phyloP scores from a whole-genome alignment of 129 eudicot species.

The Lactuca sativa region DNA sequence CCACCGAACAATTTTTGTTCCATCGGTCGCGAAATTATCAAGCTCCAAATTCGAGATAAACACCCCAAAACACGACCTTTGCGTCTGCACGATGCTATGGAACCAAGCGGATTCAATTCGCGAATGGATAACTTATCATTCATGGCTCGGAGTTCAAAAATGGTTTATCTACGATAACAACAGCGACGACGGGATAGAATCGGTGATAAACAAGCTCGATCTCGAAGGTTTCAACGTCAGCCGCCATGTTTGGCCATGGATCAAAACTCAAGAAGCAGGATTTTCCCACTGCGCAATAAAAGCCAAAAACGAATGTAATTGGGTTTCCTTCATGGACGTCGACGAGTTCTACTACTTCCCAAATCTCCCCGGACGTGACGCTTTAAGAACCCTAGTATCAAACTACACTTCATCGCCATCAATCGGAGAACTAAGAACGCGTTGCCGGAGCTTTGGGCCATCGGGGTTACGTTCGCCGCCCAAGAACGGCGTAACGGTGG shows the following conservation, averaged over 20 bases:
- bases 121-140: constrained; percentile 85
- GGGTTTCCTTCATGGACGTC: constrained; percentile 94
- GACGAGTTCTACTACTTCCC: constrained; percentile 90
- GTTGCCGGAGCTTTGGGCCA: constrained; percentile 89
- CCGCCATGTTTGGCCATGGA: constrained; percentile 95
- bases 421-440: constrained; percentile 78
- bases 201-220: constrained; percentile 60
- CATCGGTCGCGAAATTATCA: constrained; percentile 74
- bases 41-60: not conserved
- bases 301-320: constrained; percentile 67
- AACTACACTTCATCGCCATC: constrained; percentile 43
- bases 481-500: constrained; percentile 68
- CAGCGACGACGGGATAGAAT: constrained; percentile 69
- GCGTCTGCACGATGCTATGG: constrained; percentile 97
- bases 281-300: constrained; percentile 90
- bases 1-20: constrained; percentile 43
- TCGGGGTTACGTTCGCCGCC: constrained; percentile 75
- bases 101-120: constrained; percentile 80
- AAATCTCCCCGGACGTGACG: constrained; percentile 18
- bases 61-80: constrained; percentile 56
- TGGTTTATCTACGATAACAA: constrained; percentile 96
- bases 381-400: constrained; percentile 57
- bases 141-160: constrained; percentile 92
- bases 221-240: constrained; percentile 59
- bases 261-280: constrained; percentile 98